Percentiles rank a stretch among this genome's conserved stretches.
Evolutionary conservation across 352 stramenopile genomes (phyloP).

Genomic region (Phytophthora palmivora): DNA sequence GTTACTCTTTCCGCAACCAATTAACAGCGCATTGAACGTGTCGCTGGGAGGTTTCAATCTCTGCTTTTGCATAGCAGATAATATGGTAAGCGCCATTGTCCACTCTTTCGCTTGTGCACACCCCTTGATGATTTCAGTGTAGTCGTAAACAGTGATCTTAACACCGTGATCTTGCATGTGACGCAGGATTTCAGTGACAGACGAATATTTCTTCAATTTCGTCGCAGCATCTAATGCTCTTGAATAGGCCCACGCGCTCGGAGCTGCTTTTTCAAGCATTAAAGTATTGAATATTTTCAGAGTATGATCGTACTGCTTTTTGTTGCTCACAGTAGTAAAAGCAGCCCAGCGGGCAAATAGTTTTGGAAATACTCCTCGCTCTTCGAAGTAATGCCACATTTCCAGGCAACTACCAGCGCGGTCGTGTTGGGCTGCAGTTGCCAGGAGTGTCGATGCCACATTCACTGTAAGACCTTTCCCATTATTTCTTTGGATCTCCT

Average conservation of each 20-base stretch:
- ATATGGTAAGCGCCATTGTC: constrained; percentile 7
- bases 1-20: not conserved
- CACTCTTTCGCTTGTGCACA: constrained; percentile 10
- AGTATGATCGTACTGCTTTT: not conserved
- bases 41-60: not conserved
- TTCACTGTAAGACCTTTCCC: constrained; percentile 4
- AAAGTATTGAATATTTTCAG: constrained; percentile 15
- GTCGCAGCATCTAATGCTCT: constrained; percentile 10
- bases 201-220: constrained; percentile 2
- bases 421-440: not conserved
- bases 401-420: not conserved
- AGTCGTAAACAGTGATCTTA: not conserved
- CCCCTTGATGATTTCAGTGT: constrained; percentile 2
- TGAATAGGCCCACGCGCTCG: constrained; percentile 1
- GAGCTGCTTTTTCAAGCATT: not conserved
- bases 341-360: not conserved
- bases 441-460: constrained; percentile 1
- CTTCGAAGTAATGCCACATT: constrained; percentile 8
- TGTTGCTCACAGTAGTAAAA: not conserved
- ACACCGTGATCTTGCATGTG: constrained; percentile 7
- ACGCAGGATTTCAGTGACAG: constrained; percentile 8
- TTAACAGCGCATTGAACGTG: constrained; percentile 2
- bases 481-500: not conserved
- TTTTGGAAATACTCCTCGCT: constrained; percentile 1
- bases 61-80: constrained; percentile 17